These are phyloP conservation scores for Penicillium samsonianum DNA, from an alignment of 495 filamentous ascomycete species.

Conservation along the genomic window DNA sequence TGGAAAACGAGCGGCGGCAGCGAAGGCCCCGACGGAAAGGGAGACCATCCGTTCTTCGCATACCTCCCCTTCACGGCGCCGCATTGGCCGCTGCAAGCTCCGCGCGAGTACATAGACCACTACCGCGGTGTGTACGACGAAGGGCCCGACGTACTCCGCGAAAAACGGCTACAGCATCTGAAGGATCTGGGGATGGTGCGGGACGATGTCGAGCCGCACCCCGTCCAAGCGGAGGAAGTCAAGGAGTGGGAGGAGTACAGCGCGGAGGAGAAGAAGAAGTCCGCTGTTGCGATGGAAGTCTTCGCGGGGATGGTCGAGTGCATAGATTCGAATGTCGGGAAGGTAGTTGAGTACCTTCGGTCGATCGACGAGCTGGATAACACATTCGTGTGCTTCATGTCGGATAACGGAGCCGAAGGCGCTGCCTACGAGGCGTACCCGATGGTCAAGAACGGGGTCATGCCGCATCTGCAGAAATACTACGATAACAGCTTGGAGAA, in stretches of 20 bases:
- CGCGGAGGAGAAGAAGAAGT: slow-evolving; percentile 51
- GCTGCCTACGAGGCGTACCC: slow-evolving; percentile 62
- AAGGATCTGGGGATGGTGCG: slow-evolving; percentile 54
- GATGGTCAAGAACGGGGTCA: slow-evolving; percentile 52
- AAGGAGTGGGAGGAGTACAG: slow-evolving; percentile 55
- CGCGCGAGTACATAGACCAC: slow-evolving; percentile 51
- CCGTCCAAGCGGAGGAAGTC: slow-evolving; percentile 55
- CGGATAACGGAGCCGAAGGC: slow-evolving; percentile 66
- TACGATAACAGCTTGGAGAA: slow-evolving; percentile 65
- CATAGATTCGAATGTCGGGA: slow-evolving; percentile 62
- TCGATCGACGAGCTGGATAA: slow-evolving; percentile 62
- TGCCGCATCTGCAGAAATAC: slow-evolving; percentile 58
- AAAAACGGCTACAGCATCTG: slow-evolving; percentile 50
- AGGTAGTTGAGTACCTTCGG: slow-evolving; percentile 56
- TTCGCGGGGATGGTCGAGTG: slow-evolving; percentile 66
- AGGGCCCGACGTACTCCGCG: slow-evolving; percentile 55
- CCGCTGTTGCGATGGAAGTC: slow-evolving; percentile 59
- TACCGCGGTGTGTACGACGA: slow-evolving; percentile 60
- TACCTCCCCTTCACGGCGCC: slow-evolving; percentile 62
- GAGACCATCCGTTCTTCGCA: slow-evolving; percentile 59
- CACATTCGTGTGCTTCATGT: slow-evolving; percentile 65
- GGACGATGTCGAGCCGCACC: slow-evolving; percentile 52
- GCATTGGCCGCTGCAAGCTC: slow-evolving; percentile 63
- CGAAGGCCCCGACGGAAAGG: slow-evolving; percentile 29
- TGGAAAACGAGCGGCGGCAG: slow-evolving; percentile 46